Evolutionary conservation across 75 land plant genomes (phyloP), one percentile per base, ranked within the genome.

Genomic region (Isoetes taiwanensis): DNA sequence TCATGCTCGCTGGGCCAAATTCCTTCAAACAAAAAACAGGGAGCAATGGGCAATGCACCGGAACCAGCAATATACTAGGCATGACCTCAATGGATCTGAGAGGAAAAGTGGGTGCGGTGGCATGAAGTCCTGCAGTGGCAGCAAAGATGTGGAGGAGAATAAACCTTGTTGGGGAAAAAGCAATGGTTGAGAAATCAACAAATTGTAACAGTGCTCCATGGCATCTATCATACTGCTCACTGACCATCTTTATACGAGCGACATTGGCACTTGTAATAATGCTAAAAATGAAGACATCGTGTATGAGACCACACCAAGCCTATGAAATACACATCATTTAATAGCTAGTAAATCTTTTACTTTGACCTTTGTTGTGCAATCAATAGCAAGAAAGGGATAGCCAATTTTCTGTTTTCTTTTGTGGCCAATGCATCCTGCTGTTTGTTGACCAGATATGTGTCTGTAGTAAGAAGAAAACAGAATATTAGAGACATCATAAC

Each of bases 141-240:
- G n/a, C n/a, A n/a, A n/a, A n/a, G n/a, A n/a, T n/a, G n/a, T n/a
- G n/a, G n/a, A n/a, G n/a, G n/a, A n/a, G n/a, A n/a, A n/a, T n/a
- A n/a, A n/a, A n/a, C n/a, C n/a, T n/a, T n/a, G 50, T 6, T n/a
- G 50, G 50, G 4, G 50, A 6, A 5, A 46, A 19, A 46, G 50
- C 50, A 8, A 46, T 23, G 25, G 5, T 6, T n/a, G 25, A 23
- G 25, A 46, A 46, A 6, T 46, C 50, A 6, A 46, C 50, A 23
- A 19, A 46, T n/a, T 46, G 50, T n/a, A 46, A 19, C 8, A 46
- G 50, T n/a, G 50, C 50, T 5, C 50, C 50, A 23, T 46, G 50
- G 16, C 50, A 46, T 46, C 50, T 46, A 46, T 46, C 50, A n/a
- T 6, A 46, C 16, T 46, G 50, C 50, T 46, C 50, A 23, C 50